Percentiles rank a stretch among this genome's conserved stretches.
Conservation (phyloP, 768 basidiomycete genomes). For the Myochromella boudieri region DNA sequence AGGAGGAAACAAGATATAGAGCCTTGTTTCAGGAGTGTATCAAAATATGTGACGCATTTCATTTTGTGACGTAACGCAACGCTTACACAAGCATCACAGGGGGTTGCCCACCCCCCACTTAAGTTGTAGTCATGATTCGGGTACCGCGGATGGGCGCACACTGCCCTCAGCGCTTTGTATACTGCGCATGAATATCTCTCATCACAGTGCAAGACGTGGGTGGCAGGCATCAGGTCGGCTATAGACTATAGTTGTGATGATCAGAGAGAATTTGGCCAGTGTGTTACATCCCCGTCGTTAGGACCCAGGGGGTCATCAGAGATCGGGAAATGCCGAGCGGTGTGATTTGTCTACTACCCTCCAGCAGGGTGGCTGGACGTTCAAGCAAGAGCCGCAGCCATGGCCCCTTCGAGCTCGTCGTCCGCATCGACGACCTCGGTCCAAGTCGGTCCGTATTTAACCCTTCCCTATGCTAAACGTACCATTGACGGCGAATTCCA, state of each 20-base stretch:
- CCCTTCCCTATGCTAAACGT: no score
- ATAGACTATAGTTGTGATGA: neutral
- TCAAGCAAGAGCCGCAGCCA: conserved; percentile 46
- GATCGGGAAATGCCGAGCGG: conserved; percentile 35
- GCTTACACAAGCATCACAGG: no score
- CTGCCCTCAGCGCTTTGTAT: neutral
- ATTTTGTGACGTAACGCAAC: no score
- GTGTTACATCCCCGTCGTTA: neutral
- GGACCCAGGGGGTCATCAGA: neutral
- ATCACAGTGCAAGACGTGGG: neutral
- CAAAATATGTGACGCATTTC: no score
- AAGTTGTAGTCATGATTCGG: no score
- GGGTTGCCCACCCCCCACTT: no score
- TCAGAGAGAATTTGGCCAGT: neutral
- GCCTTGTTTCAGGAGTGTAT: no score
- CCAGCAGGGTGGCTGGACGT: conserved; percentile 13
- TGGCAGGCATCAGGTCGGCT: neutral
- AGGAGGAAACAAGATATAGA: no score
- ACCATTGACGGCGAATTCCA: conserved; percentile 23
- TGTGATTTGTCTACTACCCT: conserved; percentile 26
- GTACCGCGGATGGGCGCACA: no score
- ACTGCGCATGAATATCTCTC: neutral
- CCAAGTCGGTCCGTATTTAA: conserved; percentile 85
- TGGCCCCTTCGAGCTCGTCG: conserved; percentile 76
- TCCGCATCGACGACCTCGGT: conserved; percentile 80